Evolutionary conservation across 257 asterid genomes (phyloP).

Genomic region (Forsythia viridissima): DNA sequence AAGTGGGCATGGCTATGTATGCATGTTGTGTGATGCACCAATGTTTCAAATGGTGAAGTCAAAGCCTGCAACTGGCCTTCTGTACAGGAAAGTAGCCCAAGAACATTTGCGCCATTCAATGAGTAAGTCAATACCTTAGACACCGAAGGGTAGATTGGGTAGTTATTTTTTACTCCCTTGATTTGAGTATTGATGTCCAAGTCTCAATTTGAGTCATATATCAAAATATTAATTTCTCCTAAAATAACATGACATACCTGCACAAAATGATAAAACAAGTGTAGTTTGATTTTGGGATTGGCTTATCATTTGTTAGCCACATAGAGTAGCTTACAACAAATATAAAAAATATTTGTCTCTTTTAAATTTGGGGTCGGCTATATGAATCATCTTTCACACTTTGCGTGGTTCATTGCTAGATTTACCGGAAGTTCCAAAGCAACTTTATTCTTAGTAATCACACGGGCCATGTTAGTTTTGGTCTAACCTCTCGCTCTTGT

Average conservation of each 20-base stretch:
- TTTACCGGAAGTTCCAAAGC: too few relatives aligned
- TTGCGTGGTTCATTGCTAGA: too few relatives aligned
- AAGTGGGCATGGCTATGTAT: background rate
- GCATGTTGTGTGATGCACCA: background rate
- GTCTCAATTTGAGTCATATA: background rate
- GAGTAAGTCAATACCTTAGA: background rate
- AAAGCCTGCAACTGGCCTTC: background rate
- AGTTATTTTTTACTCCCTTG: background rate
- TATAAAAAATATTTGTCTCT: too few relatives aligned
- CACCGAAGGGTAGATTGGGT: background rate
- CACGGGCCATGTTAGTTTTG: too few relatives aligned
- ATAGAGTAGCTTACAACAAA: too few relatives aligned
- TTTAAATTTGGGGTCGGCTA: too few relatives aligned
- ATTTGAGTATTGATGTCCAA: background rate
- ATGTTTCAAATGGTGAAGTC: background rate
- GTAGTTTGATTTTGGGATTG: too few relatives aligned
- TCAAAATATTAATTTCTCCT: background rate
- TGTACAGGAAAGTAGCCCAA: background rate
- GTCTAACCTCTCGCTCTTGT: too few relatives aligned
- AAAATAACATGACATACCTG: background rate
- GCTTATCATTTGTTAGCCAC: too few relatives aligned
- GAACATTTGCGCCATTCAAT: background rate
- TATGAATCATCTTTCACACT: too few relatives aligned
- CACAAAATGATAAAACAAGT: background rate
- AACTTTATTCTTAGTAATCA: too few relatives aligned